Conservation (phyloP, 331 rosid genomes). For the Telfairia occidentalis region DNA sequence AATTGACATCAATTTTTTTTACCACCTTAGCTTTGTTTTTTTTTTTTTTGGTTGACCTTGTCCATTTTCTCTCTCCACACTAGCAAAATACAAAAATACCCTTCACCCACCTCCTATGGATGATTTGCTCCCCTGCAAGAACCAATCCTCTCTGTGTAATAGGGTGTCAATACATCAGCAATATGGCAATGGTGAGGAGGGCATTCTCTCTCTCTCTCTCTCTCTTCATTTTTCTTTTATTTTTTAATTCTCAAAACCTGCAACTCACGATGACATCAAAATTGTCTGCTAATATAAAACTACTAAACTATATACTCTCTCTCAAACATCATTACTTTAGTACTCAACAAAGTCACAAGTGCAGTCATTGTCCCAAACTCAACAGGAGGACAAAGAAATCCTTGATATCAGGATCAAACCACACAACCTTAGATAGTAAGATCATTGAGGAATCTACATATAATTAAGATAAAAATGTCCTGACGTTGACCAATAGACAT, state of each 20-base stretch:
- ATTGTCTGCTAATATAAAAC: neutral
- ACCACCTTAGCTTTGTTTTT: neutral
- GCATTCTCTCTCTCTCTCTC: neutral
- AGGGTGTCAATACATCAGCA: neutral
- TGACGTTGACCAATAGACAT: neutral
- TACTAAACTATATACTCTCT: neutral
- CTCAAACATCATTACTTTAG: neutral
- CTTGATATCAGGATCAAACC: neutral
- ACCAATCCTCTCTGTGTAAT: no score
- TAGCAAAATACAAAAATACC: neutral
- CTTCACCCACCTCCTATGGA: neutral
- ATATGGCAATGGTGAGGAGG: neutral
- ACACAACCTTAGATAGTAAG: neutral
- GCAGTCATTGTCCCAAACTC: constrained; percentile 1
- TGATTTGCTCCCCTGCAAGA: neutral
- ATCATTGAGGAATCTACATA: neutral
- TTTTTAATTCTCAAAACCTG: neutral
- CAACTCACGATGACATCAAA: neutral
- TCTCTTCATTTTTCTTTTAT: neutral
- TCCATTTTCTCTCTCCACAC: neutral
- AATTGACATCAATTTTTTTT: neutral
- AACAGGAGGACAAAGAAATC: neutral
- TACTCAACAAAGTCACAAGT: neutral
- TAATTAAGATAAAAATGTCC: neutral
- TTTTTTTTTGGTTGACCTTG: neutral